These are phyloP conservation scores for Colletotrichum sp. DNA, from an alignment of 2,329 filamentous ascomycete genomes.

Conservation along the genomic window DNA sequence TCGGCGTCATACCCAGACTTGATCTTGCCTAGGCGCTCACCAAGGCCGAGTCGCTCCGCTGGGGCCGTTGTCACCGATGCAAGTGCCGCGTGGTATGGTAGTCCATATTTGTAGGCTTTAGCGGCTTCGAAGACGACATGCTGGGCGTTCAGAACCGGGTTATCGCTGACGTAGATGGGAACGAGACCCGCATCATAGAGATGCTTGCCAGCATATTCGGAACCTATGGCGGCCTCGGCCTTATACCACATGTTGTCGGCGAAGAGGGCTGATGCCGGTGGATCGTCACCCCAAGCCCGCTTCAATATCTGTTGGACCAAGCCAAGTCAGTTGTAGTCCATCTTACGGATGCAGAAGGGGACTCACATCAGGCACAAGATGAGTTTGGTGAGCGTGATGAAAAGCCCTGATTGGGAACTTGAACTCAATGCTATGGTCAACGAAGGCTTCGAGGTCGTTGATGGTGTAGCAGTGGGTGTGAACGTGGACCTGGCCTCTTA, in stretches of 20 bases:
- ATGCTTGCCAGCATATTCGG: conserved; percentile 69
- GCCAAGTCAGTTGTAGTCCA: neutral
- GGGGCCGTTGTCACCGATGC: conserved; percentile 64
- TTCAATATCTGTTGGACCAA: conserved; percentile 51
- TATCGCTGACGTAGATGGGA: conserved; percentile 72
- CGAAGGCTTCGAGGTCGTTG: conserved; percentile 71
- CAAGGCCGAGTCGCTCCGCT: conserved; percentile 62
- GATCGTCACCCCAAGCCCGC: conserved; percentile 56
- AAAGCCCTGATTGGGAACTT: conserved; percentile 70
- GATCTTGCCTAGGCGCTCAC: conserved; percentile 62
- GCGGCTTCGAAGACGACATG: conserved; percentile 71
- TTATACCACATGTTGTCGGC: conserved; percentile 79
- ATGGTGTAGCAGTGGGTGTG: conserved; percentile 77
- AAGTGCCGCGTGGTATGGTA: conserved; percentile 65
- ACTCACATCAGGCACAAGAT: conserved; percentile 65
- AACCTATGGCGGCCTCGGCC: conserved; percentile 68
- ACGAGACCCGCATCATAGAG: conserved; percentile 70
- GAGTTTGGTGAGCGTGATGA: conserved; percentile 73
- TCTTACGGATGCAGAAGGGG: neutral
- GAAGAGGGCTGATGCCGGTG: conserved; percentile 66
- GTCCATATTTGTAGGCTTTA: conserved; percentile 63
- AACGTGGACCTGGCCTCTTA: conserved; percentile 71
- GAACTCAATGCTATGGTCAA: conserved; percentile 76
- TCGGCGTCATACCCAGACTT: conserved; percentile 68
- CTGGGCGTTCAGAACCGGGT: conserved; percentile 73